Conservation (phyloP, 495 filamentous ascomycete genomes). For the Hypoxylon subgilvum region DNA sequence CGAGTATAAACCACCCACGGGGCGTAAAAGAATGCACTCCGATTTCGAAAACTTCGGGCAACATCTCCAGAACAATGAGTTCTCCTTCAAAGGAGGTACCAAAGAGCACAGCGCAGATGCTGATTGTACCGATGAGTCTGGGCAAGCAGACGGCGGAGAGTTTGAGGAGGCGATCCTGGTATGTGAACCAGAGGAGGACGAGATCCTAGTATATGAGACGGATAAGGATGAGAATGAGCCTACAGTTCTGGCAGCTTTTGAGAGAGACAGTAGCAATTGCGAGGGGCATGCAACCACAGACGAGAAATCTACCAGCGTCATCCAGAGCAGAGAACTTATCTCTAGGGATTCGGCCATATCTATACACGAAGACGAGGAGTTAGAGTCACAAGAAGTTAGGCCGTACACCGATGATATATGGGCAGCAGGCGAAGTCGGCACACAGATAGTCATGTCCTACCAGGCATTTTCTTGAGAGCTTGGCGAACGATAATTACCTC, state of each 20-base stretch:
- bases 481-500: too few species aligned
- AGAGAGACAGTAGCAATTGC: background rate
- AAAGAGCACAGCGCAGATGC: too few species aligned
- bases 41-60: constrained; percentile 38
- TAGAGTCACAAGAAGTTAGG: background rate
- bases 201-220: background rate
- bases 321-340: background rate
- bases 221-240: constrained; percentile 1
- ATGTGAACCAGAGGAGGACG: background rate
- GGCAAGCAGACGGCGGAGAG: background rate
- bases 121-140: background rate
- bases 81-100: background rate
- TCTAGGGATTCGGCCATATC: constrained; percentile 3
- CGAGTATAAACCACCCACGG: background rate
- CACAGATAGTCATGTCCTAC: background rate
- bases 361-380: background rate
- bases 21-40: constrained; percentile 24
- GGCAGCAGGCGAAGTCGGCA: background rate
- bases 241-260: background rate
- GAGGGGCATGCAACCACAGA: background rate
- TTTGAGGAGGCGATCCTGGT: too few species aligned
- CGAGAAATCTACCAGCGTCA: background rate
- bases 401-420: background rate
- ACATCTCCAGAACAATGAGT: background rate
- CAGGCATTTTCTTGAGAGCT: background rate